Conservation (phyloP, 352 stramenopile genomes). For the Globisporangium splendens region DNA sequence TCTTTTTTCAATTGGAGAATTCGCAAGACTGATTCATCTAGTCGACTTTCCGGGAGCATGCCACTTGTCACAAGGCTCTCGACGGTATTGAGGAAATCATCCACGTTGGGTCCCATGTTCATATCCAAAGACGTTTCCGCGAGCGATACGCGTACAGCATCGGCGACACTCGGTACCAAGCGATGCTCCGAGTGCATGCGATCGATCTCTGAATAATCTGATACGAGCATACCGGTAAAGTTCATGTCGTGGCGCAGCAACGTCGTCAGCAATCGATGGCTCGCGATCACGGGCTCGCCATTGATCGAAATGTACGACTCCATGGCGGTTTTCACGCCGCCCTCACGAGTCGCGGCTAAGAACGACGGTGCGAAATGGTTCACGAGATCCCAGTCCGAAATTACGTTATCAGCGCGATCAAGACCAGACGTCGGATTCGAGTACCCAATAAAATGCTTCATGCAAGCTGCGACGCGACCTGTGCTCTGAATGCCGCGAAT, state of each 20-base stretch:
- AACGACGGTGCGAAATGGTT: conserved; percentile 81
- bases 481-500: conserved; percentile 81
- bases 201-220: conserved; percentile 91
- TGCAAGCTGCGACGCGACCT: conserved; percentile 67
- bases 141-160: conserved; percentile 72
- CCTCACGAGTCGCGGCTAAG: conserved; percentile 45
- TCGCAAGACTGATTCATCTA: conserved; percentile 61
- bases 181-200: conserved; percentile 84
- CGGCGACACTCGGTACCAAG: conserved; percentile 48
- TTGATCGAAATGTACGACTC: conserved; percentile 90
- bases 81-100: conserved; percentile 47
- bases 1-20: conserved; percentile 60
- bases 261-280: conserved; percentile 67
- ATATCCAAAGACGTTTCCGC: conserved; percentile 90
- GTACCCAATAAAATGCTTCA: conserved; percentile 90
- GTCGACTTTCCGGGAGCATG: conserved; percentile 34
- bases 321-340: conserved; percentile 86
- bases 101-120: conserved; percentile 79
- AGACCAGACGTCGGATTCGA: conserved; percentile 62
- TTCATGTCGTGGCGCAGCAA: conserved; percentile 85
- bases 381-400: conserved; percentile 63
- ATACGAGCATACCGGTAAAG: conserved; percentile 89
- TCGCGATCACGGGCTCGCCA: conserved; percentile 83
- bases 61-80: conserved; percentile 46
- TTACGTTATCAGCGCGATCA: conserved; percentile 67